A percentile compares a stretch with the other conserved stretches of the same genome.
phyloP scores from a whole-genome alignment of 164 flowering plant genomes.

The Paratinospora sagittata region DNA sequence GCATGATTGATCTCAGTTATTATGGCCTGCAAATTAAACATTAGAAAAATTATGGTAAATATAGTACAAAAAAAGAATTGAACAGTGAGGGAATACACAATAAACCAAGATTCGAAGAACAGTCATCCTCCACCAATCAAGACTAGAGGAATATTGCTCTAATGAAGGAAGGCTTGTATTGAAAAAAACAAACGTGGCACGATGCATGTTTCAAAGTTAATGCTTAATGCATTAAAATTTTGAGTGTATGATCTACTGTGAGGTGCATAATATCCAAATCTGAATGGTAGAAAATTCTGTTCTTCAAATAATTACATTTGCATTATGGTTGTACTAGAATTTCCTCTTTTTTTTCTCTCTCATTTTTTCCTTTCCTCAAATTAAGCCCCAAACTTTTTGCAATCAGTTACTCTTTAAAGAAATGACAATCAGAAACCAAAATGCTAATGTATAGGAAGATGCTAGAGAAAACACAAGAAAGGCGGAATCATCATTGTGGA shows the following conservation, averaged over 20 bases:
- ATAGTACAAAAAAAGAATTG: not conserved
- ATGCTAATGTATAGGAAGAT: too few species aligned
- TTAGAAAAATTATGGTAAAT: not conserved
- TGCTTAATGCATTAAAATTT: not conserved
- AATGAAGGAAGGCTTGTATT: not conserved
- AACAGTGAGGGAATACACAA: not conserved
- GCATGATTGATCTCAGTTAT: slow-evolving; percentile 80
- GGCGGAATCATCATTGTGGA: too few species aligned
- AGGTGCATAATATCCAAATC: not conserved
- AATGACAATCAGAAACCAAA: too few species aligned
- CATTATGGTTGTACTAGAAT: not conserved
- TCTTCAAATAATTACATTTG: not conserved
- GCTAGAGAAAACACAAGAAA: not conserved
- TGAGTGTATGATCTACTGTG: not conserved
- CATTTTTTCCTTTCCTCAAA: not conserved
- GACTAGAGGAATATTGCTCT: not conserved
- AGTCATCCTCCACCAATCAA: not conserved
- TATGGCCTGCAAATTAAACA: slow-evolving; percentile 39
- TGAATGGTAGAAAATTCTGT: not conserved
- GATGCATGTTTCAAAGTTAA: not conserved
- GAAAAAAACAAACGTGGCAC: not conserved
- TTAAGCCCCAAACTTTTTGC: not conserved
- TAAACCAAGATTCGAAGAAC: not conserved
- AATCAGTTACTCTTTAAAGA: not conserved
- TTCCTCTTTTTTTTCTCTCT: not conserved